Evolutionary conservation across 2,329 filamentous ascomycete species (phyloP), one percentile per base, ranked within the genome.

Genomic region (Ascochyta lentis): DNA sequence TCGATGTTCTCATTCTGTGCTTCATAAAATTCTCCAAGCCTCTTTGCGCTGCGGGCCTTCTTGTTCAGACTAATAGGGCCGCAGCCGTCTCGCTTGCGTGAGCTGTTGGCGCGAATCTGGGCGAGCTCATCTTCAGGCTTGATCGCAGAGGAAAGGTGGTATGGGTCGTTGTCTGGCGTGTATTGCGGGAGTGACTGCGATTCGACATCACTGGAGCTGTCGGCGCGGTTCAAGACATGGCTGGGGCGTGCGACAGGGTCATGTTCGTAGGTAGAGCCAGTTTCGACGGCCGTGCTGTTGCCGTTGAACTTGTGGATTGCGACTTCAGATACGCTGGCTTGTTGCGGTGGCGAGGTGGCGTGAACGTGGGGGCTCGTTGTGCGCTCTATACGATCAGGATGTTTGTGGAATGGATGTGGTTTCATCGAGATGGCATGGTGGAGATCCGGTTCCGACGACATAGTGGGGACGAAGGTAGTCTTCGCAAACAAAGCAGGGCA

Each of bases 1-100:
- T 96, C 87, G 64, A 99, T 99, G 67, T 91, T 93, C 74, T 93
- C 91, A 73, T 99, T 99, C 73, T 99, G 94, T 27, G 83, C 83
- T 73, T 91, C 85, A 81, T 98, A 98, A 79, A 97, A 98, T 46
- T 86, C 84, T 68, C 90, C 84, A 15, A 98, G 74, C 68, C 85
- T 87, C 62, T 79, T 82, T 13, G 83, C 75, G 62, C 77, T 69
- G 61, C 75, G 58, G n/a, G 73, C 75, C 29, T 72, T 77, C 54
- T 77, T 77, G 60, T 75, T 76, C 39, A 77, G 73, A 43, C 71
- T 72, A 13, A 82, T 68, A 10, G 80, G 77, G 2, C 76, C 75
- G 69, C 69, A 81, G 57, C 79, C 81, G 68, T 84, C 82, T 46
- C 91, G 87, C 78, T 93, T 94, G 60, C 88, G 86, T 7, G 89